These are phyloP conservation scores for Lactarius sp. DNA, from an alignment of 768 basidiomycete species.

Conservation along the genomic window DNA sequence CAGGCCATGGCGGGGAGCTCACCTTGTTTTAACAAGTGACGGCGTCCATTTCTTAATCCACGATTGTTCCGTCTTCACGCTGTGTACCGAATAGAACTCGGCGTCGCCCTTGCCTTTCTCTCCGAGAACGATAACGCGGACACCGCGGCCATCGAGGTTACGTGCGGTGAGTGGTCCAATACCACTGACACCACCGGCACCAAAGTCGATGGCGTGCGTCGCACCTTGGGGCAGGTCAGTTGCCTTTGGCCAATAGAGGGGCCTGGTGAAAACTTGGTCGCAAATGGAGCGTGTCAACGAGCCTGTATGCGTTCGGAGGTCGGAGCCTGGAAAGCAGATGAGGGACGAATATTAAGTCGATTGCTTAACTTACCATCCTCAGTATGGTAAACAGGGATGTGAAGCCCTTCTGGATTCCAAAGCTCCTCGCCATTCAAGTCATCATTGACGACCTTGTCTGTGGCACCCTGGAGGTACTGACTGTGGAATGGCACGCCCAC, in stretches of 20 bases:
- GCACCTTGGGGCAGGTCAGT: constrained; percentile 86
- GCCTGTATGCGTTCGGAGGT: constrained; percentile 60
- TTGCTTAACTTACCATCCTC: constrained; percentile 68
- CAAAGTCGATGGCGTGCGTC: constrained; percentile 95
- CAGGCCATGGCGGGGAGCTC: constrained; percentile 8
- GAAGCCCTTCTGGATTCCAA: constrained; percentile 64
- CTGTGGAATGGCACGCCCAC: constrained; percentile 97
- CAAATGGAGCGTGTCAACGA: constrained; percentile 85
- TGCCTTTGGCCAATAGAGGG: constrained; percentile 91
- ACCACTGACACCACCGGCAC: constrained; percentile 85
- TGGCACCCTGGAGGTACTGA: constrained; percentile 66
- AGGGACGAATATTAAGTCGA: constrained; percentile 22
- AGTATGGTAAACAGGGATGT: constrained; percentile 86
- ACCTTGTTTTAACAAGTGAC: constrained; percentile 85
- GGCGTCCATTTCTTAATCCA: constrained; percentile 92
- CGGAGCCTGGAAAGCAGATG: constrained; percentile 54
- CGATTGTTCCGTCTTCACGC: constrained; percentile 74
- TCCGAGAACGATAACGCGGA: constrained; percentile 86
- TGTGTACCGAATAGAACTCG: constrained; percentile 69
- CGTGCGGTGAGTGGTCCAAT: constrained; percentile 49
- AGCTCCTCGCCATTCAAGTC: constrained; percentile 76
- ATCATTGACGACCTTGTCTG: constrained; percentile 69
- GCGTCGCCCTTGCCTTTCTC: constrained; percentile 85
- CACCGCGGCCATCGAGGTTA: constrained; percentile 90
- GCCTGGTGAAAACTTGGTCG: constrained; percentile 87